A percentile compares a stretch with the other conserved stretches of the same genome.
Conservation (phyloP, 1,284 basidiomycete species). For the Mycena sp. region DNA sequence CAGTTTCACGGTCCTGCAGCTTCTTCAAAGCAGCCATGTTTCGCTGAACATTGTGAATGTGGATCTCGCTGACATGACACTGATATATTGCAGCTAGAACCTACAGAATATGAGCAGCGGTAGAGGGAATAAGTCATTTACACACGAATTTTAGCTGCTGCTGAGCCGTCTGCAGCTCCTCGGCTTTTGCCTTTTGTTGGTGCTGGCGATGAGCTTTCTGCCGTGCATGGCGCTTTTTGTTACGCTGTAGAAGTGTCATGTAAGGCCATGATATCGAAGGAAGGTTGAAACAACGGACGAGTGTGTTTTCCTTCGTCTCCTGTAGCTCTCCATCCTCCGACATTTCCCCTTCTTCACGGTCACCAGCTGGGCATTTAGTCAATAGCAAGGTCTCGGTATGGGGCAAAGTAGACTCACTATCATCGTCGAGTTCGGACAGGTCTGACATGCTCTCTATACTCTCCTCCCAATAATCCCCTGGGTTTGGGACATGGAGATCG, state of each 20-base stretch:
- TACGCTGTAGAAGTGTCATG: not conserved
- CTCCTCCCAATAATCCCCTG: not conserved
- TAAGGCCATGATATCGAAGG: not conserved
- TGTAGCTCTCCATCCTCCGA: not conserved
- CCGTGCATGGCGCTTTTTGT: not conserved
- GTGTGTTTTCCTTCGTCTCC: no score
- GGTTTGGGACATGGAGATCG: not conserved
- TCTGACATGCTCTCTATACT: not conserved
- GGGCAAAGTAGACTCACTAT: not conserved
- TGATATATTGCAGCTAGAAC: not conserved
- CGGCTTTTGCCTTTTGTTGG: not conserved
- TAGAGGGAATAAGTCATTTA: not conserved
- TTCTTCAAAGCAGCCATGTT: not conserved
- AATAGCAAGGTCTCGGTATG: not conserved
- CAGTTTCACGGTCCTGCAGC: not conserved
- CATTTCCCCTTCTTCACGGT: constrained; percentile 9
- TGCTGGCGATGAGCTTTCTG: not conserved
- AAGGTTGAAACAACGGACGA: not conserved
- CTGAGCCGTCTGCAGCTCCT: not conserved
- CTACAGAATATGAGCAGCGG: not conserved
- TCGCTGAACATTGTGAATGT: not conserved
- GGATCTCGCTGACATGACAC: not conserved
- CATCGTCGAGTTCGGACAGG: not conserved
- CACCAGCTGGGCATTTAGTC: not conserved
- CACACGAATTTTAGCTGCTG: not conserved